Conservation (phyloP, 2,329 filamentous ascomycete genomes). For the Ophiostoma angusticollis region DNA sequence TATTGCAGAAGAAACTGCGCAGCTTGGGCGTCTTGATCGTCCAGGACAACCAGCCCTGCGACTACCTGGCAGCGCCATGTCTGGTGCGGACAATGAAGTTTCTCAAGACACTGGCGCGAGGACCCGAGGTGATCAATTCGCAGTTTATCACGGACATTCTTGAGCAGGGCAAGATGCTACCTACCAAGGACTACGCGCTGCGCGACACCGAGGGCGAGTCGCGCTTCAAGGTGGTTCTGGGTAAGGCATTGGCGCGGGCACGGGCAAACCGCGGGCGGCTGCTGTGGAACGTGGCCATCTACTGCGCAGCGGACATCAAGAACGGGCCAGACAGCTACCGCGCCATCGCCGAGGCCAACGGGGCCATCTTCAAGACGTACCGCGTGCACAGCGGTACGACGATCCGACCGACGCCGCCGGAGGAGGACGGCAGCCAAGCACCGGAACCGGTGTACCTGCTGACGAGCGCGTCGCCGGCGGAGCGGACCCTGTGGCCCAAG, state of each 20-base stretch:
- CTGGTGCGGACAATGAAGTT: slow-evolving; percentile 91
- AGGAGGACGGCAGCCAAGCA: slow-evolving; percentile 47
- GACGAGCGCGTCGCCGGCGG: slow-evolving; percentile 51
- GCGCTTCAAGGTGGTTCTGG: slow-evolving; percentile 55
- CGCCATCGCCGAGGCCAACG: slow-evolving; percentile 77
- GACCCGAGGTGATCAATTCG: slow-evolving; percentile 63
- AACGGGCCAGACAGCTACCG: slow-evolving; percentile 78
- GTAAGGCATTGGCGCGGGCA: slow-evolving; percentile 56
- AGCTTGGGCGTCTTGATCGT: slow-evolving; percentile 72
- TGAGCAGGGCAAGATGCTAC: slow-evolving; percentile 50
- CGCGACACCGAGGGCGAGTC: slow-evolving; percentile 62
- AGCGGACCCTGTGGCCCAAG: slow-evolving; percentile 63
- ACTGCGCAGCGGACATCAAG: slow-evolving; percentile 67
- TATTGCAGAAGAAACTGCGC: slow-evolving; percentile 65
- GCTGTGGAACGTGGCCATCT: slow-evolving; percentile 63
- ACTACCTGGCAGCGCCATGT: slow-evolving; percentile 76
- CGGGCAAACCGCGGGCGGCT: slow-evolving; percentile 64
- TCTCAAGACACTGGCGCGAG: slow-evolving; percentile 70
- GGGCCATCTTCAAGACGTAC: slow-evolving; percentile 69
- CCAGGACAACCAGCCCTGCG: slow-evolving; percentile 61
- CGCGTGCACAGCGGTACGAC: slow-evolving; percentile 57
- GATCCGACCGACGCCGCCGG: slow-evolving; percentile 47
- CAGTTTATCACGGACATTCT: slow-evolving; percentile 70
- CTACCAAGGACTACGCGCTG: slow-evolving; percentile 53
- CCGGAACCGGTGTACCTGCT: slow-evolving; percentile 73